Evolutionary conservation across 116 monocot genomes (phyloP), one percentile per base, ranked within the genome.

Genomic region (Thalassia testudinum): DNA sequence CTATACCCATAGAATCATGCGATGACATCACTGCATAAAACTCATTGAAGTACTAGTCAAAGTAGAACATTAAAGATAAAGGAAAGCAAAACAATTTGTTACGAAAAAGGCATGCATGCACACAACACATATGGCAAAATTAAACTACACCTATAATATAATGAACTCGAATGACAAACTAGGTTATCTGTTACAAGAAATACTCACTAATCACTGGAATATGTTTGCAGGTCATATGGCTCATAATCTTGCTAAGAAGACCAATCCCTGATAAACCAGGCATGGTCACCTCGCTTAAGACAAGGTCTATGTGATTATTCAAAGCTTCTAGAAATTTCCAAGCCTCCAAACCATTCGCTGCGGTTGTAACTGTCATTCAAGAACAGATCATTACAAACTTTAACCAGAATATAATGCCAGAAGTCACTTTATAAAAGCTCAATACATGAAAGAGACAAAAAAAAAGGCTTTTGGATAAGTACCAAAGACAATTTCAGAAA

Each of bases 11-110:
- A 27, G 90, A 80, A 75, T 89, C 97, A 73, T 82, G 82, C 21
- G 90, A 85, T 51, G 97, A 97, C 97, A 89, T 97, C 97, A 97
- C 97, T 97, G 86, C 82, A 85, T 21, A 62, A 72, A 75, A 19
- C 47, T 70, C 66, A 65, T 63, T 54, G 59, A 12, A 42, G 40
- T 71, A 68, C 55, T 72, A 54, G 48, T 65, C 24, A 66, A 53
- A 45, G 5, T 42, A 52, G 52, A 56, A 29, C 38, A 56, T 17
- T 45, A 53, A 60, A 69, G 2, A 1, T 12, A 60, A 61, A n/a
- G 60, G 30, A 54, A 42, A 17, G 54, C 47, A 52, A 54, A 50
- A 18, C 15, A 24, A 3, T 8, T 44, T 50, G 26, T 4, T 10
- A 56, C 3, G 30, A 34, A 34, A 10, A 34, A 34, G 30, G 30